A percentile compares a stretch with the other conserved stretches of the same genome.
Evolutionary conservation across 192 early-diverging fungal genomes (phyloP).

Genomic region (Linnemannia schmuckeri): DNA sequence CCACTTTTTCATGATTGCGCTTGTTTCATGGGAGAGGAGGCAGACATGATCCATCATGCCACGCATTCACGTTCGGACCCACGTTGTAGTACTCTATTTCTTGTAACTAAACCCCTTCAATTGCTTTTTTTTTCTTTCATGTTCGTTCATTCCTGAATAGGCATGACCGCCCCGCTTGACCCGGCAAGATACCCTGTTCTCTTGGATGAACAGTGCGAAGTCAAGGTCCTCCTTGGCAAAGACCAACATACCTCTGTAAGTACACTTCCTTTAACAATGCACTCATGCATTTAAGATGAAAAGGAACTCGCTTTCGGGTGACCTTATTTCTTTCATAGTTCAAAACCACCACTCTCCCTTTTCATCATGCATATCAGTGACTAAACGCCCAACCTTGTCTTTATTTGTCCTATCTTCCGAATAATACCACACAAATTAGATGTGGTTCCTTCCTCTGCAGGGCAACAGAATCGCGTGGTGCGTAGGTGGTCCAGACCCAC

Average conservation of each 20-base stretch:
- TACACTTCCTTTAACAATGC: not conserved
- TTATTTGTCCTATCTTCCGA: not conserved
- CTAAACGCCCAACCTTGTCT: slow-evolving; percentile 5
- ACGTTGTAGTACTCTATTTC: not conserved
- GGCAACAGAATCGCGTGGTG: slow-evolving; percentile 57
- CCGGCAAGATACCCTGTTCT: slow-evolving; percentile 50
- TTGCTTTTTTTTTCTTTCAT: not conserved
- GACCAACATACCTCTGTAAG: slow-evolving; percentile 56
- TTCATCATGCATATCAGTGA: not conserved
- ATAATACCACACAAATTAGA: slow-evolving; percentile 12
- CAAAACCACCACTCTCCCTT: not conserved
- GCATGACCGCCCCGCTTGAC: slow-evolving; percentile 48
- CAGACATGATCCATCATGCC: not conserved
- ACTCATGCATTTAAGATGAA: not conserved
- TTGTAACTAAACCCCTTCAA: slow-evolving; percentile 4
- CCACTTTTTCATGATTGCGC: not conserved
- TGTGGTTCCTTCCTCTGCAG: slow-evolving; percentile 53
- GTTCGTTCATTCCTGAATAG: slow-evolving; percentile 6
- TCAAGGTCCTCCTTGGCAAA: slow-evolving; percentile 50
- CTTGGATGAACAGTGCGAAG: slow-evolving; percentile 44
- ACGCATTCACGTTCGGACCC: not conserved
- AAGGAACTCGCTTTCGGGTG: not conserved
- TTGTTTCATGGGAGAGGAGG: not conserved
- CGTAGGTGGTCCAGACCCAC: slow-evolving; percentile 53
- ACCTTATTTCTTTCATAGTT: not conserved